Percentiles rank a stretch among this genome's conserved stretches.
phyloP scores from a whole-genome alignment of 2,329 filamentous ascomycete genomes.

The Ophiocordyceps sinensis region DNA sequence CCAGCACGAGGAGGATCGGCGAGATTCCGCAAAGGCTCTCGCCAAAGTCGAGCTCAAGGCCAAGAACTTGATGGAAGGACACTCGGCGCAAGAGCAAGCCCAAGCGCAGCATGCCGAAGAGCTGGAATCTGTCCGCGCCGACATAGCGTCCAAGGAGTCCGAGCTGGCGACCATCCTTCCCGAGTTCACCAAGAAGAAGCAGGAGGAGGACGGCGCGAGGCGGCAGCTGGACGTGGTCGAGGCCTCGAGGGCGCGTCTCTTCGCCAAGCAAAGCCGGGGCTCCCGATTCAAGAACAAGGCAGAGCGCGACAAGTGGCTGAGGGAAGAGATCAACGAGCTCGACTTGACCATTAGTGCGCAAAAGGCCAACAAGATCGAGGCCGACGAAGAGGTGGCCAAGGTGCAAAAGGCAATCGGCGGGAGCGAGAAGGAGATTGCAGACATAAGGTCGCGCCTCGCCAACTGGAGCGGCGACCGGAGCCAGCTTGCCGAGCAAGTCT shows the following conservation, averaged over 20 bases:
- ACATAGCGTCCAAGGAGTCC: slow-evolving; percentile 62
- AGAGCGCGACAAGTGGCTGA: slow-evolving; percentile 74
- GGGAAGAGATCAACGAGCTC: slow-evolving; percentile 66
- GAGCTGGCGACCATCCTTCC: slow-evolving; percentile 67
- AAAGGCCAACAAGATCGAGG: slow-evolving; percentile 73
- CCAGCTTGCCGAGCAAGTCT: slow-evolving; percentile 57
- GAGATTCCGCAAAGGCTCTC: slow-evolving; percentile 61
- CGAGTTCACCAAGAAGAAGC: slow-evolving; percentile 57
- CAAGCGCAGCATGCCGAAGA: slow-evolving; percentile 58
- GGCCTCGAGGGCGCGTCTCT: slow-evolving; percentile 60
- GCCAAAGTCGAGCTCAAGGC: slow-evolving; percentile 79
- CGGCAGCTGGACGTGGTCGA: slow-evolving; percentile 64
- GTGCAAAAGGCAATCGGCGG: slow-evolving; percentile 57
- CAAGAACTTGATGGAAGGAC: slow-evolving; percentile 70
- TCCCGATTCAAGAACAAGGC: slow-evolving; percentile 78
- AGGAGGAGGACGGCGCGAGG: slow-evolving; percentile 56
- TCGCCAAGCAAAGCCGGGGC: slow-evolving; percentile 83
- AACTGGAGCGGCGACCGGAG: slow-evolving; percentile 65
- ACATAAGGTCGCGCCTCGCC: slow-evolving; percentile 58
- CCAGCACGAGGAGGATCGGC: slow-evolving; percentile 81
- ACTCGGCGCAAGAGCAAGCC: slow-evolving; percentile 61
- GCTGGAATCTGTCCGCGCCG: slow-evolving; percentile 53
- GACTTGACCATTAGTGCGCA: slow-evolving; percentile 63
- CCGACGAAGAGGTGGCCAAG: slow-evolving; percentile 64
- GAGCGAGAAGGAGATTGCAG: slow-evolving; percentile 58